Evolutionary conservation across 1,284 basidiomycete species (phyloP).

Genomic region (Malassezia pachydermatis): DNA sequence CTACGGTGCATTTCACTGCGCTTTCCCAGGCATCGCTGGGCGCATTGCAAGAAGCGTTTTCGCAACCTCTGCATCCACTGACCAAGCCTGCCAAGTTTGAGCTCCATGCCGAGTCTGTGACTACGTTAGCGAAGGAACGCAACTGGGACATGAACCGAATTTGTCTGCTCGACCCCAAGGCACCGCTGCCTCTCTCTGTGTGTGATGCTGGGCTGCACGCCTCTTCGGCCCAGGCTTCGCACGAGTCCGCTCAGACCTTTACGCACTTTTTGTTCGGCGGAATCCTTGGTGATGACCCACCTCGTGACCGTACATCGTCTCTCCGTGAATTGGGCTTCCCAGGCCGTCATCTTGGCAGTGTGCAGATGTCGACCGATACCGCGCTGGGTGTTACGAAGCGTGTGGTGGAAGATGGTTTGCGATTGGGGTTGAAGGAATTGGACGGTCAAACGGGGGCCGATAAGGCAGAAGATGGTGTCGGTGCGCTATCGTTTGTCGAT

Average conservation of each 20-base stretch:
- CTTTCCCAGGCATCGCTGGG: slow-evolving; percentile 62
- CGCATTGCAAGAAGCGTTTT: slow-evolving; percentile 55
- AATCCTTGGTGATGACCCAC: slow-evolving; percentile 71
- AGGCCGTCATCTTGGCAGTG: slow-evolving; percentile 47
- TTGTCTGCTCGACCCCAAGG: slow-evolving; percentile 40
- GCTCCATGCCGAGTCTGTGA: slow-evolving; percentile 58
- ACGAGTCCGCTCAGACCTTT: slow-evolving; percentile 45
- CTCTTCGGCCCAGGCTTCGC: slow-evolving; percentile 3
- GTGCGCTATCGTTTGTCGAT: slow-evolving; percentile 30
- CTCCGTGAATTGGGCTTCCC: slow-evolving; percentile 78
- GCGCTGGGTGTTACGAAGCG: slow-evolving; percentile 84
- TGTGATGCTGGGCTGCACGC: slow-evolving; percentile 23
- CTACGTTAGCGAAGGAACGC: slow-evolving; percentile 57
- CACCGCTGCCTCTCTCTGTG: slow-evolving; percentile 27
- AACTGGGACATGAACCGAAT: slow-evolving; percentile 52
- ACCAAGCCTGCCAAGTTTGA: slow-evolving; percentile 52
- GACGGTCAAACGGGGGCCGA: slow-evolving; percentile 14
- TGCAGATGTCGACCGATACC: slow-evolving; percentile 98
- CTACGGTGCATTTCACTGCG: slow-evolving; percentile 69
- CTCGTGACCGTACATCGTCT: slow-evolving; percentile 70
- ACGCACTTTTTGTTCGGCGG: slow-evolving; percentile 43
- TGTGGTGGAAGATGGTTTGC: slow-evolving; percentile 61
- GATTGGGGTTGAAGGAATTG: slow-evolving; percentile 28
- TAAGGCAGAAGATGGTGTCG: slow-evolving; percentile 1
- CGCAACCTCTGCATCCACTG: slow-evolving; percentile 16